A percentile compares a stretch with the other conserved stretches of the same genome.
Evolutionary conservation across 2,329 filamentous ascomycete species (phyloP).

Genomic region (Capronia coronata): DNA sequence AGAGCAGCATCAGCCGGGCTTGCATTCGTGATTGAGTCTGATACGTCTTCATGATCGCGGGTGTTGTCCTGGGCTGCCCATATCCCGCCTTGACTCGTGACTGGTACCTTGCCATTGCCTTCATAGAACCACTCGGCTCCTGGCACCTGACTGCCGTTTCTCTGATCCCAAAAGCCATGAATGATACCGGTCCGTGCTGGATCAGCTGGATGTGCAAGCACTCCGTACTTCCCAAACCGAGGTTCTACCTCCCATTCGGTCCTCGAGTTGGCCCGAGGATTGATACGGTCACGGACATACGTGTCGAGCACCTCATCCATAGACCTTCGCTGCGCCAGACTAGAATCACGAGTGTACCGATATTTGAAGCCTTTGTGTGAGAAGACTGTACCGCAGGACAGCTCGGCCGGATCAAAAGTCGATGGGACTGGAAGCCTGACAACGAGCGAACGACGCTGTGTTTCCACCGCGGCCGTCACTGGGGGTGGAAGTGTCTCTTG

Average conservation of each 20-base stretch:
- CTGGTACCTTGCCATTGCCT: constrained; percentile 8
- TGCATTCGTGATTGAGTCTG: too few relatives aligned
- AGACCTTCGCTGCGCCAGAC: constrained; percentile 17
- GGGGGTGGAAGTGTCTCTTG: too few relatives aligned
- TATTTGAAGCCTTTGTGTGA: constrained; percentile 22
- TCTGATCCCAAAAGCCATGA: constrained; percentile 24
- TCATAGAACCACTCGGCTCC: constrained; percentile 23
- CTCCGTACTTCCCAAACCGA: constrained; percentile 19
- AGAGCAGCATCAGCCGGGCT: too few relatives aligned
- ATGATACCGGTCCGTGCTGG: constrained; percentile 10
- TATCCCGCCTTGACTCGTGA: not conserved
- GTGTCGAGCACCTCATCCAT: constrained; percentile 14
- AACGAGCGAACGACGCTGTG: not conserved
- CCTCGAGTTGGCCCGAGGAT: not conserved
- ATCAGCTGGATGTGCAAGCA: constrained; percentile 12
- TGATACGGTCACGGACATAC: constrained; percentile 10
- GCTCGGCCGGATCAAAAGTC: constrained; percentile 11
- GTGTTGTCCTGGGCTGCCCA: not conserved
- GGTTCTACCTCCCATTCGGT: not conserved
- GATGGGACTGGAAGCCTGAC: constrained; percentile 9
- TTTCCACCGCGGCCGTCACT: not conserved
- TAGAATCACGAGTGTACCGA: constrained; percentile 20
- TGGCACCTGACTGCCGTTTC: constrained; percentile 9
- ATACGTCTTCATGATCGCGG: too few relatives aligned
- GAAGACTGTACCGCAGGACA: constrained; percentile 16